Evolutionary conservation across 2,329 filamentous ascomycete species (phyloP).

Genomic region (Venturia oleaginea): DNA sequence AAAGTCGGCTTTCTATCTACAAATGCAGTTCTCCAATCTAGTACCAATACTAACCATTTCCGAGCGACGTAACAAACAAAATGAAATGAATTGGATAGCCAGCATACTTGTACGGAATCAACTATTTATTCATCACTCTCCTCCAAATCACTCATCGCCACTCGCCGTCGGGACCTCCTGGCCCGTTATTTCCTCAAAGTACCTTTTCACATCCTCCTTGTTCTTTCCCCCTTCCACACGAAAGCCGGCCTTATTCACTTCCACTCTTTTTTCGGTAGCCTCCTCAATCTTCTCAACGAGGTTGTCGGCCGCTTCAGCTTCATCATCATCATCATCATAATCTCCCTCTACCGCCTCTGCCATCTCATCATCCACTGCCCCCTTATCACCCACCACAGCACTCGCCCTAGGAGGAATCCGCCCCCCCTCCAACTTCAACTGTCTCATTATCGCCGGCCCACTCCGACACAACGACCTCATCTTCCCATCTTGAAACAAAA

Average conservation of each 20-base stretch:
- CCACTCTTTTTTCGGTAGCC: not conserved
- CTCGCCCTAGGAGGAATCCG: not conserved
- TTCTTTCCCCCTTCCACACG: not conserved
- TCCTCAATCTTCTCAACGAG: not conserved
- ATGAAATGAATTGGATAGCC: no score
- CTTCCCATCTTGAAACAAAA: not conserved
- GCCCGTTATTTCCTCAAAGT: not conserved
- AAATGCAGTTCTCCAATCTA: no score
- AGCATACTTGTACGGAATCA: no score
- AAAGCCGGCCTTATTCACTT: not conserved
- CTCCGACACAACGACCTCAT: not conserved
- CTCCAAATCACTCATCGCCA: not conserved
- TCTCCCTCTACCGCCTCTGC: not conserved
- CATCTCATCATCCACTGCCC: not conserved
- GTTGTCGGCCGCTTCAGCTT: not conserved
- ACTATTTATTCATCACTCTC: not conserved
- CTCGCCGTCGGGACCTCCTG: not conserved
- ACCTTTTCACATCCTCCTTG: not conserved
- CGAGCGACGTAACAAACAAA: no score
- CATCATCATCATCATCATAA: not conserved
- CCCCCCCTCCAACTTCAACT: not conserved
- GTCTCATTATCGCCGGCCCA: not conserved
- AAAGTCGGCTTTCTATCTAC: no score
- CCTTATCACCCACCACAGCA: not conserved
- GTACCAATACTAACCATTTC: no score